phyloP scores from a whole-genome alignment of 352 stramenopile genomes.

The Phytophthora nicotianae region DNA sequence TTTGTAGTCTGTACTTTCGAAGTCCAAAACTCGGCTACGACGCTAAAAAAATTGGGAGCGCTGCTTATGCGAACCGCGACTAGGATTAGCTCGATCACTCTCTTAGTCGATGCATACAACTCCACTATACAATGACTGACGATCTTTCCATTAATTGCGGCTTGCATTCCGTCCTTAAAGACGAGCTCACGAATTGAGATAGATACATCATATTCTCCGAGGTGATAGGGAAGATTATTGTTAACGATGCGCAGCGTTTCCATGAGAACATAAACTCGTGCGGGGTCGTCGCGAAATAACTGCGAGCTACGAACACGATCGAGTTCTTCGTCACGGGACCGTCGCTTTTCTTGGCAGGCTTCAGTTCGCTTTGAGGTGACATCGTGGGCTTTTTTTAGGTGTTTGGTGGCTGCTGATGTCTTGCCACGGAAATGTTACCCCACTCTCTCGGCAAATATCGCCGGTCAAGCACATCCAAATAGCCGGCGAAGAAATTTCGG shows the following conservation, averaged over 20 bases:
- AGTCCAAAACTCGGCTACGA: slow-evolving; percentile 15
- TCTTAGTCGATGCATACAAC: slow-evolving; percentile 14
- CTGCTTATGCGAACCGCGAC: no score
- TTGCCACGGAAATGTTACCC: slow-evolving; percentile 3
- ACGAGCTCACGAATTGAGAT: slow-evolving; percentile 12
- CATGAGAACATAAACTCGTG: slow-evolving; percentile 2
- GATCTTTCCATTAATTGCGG: slow-evolving; percentile 3
- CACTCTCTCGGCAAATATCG: not conserved
- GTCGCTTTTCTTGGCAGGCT: not conserved
- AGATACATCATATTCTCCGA: slow-evolving; percentile 20
- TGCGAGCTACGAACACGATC: slow-evolving; percentile 5
- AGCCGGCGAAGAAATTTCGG: not conserved
- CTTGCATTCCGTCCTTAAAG: slow-evolving; percentile 16
- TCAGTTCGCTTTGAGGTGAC: slow-evolving; percentile 1
- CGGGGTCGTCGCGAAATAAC: slow-evolving; percentile 7
- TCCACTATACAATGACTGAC: slow-evolving; percentile 4
- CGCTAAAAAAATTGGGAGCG: no score
- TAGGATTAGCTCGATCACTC: no score
- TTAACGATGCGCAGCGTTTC: slow-evolving; percentile 20
- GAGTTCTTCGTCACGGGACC: not conserved
- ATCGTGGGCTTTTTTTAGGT: slow-evolving; percentile 9
- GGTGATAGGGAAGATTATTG: slow-evolving; percentile 9
- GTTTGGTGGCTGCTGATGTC: slow-evolving; percentile 7
- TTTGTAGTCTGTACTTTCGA: not conserved
- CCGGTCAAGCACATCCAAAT: slow-evolving; percentile 18